Conservation (phyloP, 306 rosid genomes). For the Cicer chorassanicum region DNA sequence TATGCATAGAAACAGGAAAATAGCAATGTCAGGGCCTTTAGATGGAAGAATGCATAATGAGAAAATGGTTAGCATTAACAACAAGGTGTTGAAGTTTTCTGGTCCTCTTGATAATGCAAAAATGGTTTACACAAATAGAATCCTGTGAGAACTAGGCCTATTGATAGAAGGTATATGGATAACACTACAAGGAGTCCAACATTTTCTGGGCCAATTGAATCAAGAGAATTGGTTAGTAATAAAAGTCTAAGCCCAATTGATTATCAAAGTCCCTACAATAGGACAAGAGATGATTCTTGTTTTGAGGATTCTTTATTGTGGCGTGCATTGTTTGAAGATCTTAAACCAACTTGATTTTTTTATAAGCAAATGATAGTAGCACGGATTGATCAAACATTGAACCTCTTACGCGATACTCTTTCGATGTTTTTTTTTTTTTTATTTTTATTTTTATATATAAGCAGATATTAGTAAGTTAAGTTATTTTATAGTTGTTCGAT, state of each 20-base stretch:
- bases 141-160: conserved; percentile 44
- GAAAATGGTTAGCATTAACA: background rate
- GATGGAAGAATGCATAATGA: conserved; percentile 55
- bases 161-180: conserved; percentile 43
- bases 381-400: too few relatives aligned
- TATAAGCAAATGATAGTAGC: too few relatives aligned
- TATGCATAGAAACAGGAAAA: conserved; percentile 43
- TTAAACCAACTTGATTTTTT: conserved; percentile 73
- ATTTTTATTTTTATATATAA: too few relatives aligned
- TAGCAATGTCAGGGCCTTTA: conserved; percentile 79
- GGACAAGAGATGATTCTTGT: conserved; percentile 47
- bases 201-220: conserved; percentile 39
- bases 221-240: too few relatives aligned
- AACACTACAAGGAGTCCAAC: conserved; percentile 52
- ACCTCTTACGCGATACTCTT: too few relatives aligned
- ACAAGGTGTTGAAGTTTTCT: conserved; percentile 52
- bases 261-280: conserved; percentile 47
- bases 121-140: conserved; percentile 47
- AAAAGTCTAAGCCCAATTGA: conserved; percentile 51
- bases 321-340: conserved; percentile 77
- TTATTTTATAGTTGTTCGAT: too few relatives aligned
- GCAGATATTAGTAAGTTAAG: too few relatives aligned
- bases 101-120: conserved; percentile 81
- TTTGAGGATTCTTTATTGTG: conserved; percentile 69
- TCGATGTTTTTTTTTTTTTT: too few relatives aligned